Conservation (phyloP, 306 rosid genomes). For the Crataegus laevigata region DNA sequence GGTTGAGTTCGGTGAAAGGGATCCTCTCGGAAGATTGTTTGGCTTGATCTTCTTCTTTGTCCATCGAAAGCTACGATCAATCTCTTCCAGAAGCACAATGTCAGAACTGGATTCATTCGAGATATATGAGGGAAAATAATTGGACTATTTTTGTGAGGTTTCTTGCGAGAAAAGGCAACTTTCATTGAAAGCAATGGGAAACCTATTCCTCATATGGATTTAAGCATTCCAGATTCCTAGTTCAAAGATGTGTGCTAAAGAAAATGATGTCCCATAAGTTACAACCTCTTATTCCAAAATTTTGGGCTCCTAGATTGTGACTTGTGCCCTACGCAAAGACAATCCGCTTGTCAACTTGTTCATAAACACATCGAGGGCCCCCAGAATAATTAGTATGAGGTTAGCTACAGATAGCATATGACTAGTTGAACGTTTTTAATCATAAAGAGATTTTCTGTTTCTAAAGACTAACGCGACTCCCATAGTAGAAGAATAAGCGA, state of each 20-base stretch:
- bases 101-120: background rate
- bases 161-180: constrained; percentile 38
- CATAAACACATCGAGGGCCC: background rate
- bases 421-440: background rate
- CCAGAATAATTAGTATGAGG: background rate
- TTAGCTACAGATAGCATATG: background rate
- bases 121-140: constrained; percentile 25
- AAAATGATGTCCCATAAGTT: constrained; percentile 24
- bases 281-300: constrained; percentile 27
- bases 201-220: constrained; percentile 26
- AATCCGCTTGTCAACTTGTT: background rate
- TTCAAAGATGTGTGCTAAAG: constrained; percentile 12
- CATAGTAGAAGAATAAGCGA: background rate
- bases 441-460: background rate
- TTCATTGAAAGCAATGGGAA: constrained; percentile 52
- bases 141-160: constrained; percentile 14
- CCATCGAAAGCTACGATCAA: constrained; percentile 33
- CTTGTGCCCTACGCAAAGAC: background rate
- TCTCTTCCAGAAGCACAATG: constrained; percentile 1
- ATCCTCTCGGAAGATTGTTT: constrained; percentile 45
- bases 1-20: constrained; percentile 46
- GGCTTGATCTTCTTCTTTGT: constrained; percentile 32
- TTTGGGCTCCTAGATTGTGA: constrained; percentile 12
- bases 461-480: background rate
- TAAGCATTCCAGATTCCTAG: constrained; percentile 53